Percentiles rank a stretch among this genome's conserved stretches.
phyloP scores from a whole-genome alignment of 2,329 filamentous ascomycete genomes.

The Hypocreales sp. region DNA sequence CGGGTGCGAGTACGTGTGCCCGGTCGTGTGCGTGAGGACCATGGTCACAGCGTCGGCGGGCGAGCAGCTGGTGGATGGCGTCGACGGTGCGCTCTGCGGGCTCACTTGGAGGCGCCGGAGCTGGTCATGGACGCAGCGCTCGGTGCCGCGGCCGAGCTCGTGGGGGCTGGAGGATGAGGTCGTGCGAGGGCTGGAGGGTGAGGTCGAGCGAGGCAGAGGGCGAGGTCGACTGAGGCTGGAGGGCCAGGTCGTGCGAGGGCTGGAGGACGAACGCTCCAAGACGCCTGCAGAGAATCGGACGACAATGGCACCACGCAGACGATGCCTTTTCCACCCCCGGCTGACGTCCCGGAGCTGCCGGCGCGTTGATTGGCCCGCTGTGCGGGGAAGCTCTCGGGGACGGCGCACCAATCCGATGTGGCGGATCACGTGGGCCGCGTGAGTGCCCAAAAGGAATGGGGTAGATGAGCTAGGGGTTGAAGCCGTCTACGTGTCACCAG shows the following conservation, averaged over 20 bases:
- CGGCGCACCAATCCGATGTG: too few relatives aligned
- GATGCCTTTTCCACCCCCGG: conserved; percentile 6
- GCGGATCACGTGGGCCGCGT: neutral
- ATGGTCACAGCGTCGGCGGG: conserved; percentile 24
- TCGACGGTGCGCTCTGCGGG: conserved; percentile 6
- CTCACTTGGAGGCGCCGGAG: conserved; percentile 9
- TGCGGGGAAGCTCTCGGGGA: too few relatives aligned
- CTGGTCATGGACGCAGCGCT: conserved; percentile 8
- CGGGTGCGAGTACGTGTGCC: conserved; percentile 62
- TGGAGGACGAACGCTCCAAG: conserved; percentile 4
- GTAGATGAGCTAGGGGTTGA: too few relatives aligned
- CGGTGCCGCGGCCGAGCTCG: conserved; percentile 3
- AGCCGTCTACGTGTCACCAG: too few relatives aligned
- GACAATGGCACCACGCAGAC: conserved; percentile 7
- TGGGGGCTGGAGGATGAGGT: conserved; percentile 1
- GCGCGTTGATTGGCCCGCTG: conserved; percentile 13
- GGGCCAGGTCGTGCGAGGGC: too few relatives aligned
- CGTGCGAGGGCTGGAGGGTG: too few relatives aligned
- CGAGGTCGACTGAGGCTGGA: too few relatives aligned
- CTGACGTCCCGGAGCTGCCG: too few relatives aligned
- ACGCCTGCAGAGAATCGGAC: conserved; percentile 7
- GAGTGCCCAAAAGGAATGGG: too few relatives aligned
- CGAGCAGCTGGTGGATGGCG: too few relatives aligned
- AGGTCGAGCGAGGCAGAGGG: too few relatives aligned
- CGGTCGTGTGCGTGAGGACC: conserved; percentile 49